Evolutionary conservation across 306 rosid species (phyloP).

Genomic region (Fragaria nilgerrensis): DNA sequence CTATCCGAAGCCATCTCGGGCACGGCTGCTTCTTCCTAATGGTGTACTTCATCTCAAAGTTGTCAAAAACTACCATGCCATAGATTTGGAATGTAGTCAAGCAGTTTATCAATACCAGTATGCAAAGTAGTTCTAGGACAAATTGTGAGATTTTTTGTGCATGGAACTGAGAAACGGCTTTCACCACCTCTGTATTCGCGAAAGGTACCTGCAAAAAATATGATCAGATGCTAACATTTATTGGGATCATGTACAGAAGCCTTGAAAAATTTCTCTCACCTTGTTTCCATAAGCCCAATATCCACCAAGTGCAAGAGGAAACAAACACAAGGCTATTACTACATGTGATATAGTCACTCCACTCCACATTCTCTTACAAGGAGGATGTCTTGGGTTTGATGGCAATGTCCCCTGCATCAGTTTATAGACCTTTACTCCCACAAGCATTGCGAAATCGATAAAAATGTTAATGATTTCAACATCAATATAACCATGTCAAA

Average conservation of each 20-base stretch:
- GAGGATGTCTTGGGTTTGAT: constrained; percentile 33
- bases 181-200: constrained; percentile 32
- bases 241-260: background rate
- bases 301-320: constrained; percentile 60
- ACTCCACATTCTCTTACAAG: constrained; percentile 44
- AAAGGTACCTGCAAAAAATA: constrained; percentile 35
- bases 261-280: constrained; percentile 24
- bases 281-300: constrained; percentile 69
- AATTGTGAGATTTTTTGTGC: constrained; percentile 33
- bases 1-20: constrained; percentile 28
- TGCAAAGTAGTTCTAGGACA: constrained; percentile 40
- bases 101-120: constrained; percentile 37
- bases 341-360: constrained; percentile 50
- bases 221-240: background rate
- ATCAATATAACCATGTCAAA: background rate
- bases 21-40: constrained; percentile 42
- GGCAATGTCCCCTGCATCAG: constrained; percentile 68
- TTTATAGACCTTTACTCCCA: no score
- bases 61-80: constrained; percentile 61
- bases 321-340: constrained; percentile 42
- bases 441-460: background rate
- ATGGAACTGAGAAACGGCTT: constrained; percentile 40
- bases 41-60: constrained; percentile 45
- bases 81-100: constrained; percentile 57
- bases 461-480: background rate